Conservation (phyloP, 345 rosid species). For the Populus ilicifolia region DNA sequence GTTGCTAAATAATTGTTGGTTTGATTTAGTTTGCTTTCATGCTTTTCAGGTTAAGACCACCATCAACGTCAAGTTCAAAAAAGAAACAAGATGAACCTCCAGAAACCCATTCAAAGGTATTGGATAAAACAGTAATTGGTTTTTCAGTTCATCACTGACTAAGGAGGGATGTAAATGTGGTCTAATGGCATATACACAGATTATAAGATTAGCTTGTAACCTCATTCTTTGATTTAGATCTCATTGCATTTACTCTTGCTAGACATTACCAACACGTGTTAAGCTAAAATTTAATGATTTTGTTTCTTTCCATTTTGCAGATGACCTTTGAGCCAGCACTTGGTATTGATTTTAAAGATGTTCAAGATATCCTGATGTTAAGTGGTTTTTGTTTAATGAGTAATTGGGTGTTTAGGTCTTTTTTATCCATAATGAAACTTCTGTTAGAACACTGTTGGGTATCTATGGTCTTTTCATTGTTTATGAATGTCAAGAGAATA, state of each 20-base stretch:
- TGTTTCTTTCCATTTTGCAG: constrained; percentile 46
- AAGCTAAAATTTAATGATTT: constrained; percentile 15
- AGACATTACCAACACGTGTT: background rate
- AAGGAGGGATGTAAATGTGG: background rate
- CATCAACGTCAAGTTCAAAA: constrained; percentile 41
- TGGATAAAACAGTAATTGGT: background rate
- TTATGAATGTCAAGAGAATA: background rate
- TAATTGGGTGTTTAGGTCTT: background rate
- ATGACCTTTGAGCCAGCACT: constrained; percentile 66
- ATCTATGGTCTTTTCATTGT: background rate
- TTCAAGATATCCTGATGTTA: constrained; percentile 76
- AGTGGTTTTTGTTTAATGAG: background rate
- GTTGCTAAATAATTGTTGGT: constrained; percentile 5
- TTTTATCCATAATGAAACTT: background rate
- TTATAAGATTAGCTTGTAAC: background rate
- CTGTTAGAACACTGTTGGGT: background rate
- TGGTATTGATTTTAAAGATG: constrained; percentile 67
- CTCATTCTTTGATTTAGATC: background rate
- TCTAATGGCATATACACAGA: background rate
- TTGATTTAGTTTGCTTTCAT: background rate
- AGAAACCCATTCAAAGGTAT: constrained; percentile 54
- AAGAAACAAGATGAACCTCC: constrained; percentile 55
- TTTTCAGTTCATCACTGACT: background rate
- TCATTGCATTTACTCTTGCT: background rate
- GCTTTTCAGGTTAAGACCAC: constrained; percentile 60